These are phyloP conservation scores for Leccinum brunneo-olivaceum DNA, from an alignment of 1,284 basidiomycete species.

Conservation along the genomic window DNA sequence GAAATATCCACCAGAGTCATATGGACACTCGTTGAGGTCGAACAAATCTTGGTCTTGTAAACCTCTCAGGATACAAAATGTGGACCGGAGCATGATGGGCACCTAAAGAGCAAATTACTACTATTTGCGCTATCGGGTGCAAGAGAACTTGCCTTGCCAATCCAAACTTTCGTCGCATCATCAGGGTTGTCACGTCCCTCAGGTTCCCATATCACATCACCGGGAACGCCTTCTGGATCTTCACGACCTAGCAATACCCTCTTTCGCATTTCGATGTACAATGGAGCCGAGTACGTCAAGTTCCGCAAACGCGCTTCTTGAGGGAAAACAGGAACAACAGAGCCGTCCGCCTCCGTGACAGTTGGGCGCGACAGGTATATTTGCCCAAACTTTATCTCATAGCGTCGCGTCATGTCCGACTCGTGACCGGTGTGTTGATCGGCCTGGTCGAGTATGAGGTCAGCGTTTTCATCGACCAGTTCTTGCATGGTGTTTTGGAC, in stretches of 20 bases:
- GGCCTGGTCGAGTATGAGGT: conserved; percentile 92
- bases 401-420: conserved; percentile 80
- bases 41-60: conserved; percentile 79
- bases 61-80: conserved; percentile 87
- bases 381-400: conserved; percentile 97
- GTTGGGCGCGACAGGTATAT: conserved; percentile 95
- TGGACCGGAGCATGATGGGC: conserved; percentile 95
- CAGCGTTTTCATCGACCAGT: conserved; percentile 92
- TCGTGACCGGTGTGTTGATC: conserved; percentile 90
- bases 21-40: conserved; percentile 94
- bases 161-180: conserved; percentile 85
- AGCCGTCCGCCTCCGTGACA: conserved; percentile 93
- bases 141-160: conserved; percentile 73
- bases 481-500: conserved; percentile 99
- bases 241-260: conserved; percentile 75
- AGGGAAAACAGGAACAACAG: conserved; percentile 91
- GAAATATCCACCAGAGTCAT: conserved; percentile 98
- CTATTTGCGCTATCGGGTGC: conserved; percentile 1
- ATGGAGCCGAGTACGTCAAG: conserved; percentile 90
- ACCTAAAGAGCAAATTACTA: conserved; percentile 48
- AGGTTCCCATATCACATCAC: conserved; percentile 78
- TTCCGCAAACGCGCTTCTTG: conserved; percentile 95
- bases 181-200: conserved; percentile 61
- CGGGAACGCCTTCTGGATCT: conserved; percentile 75
- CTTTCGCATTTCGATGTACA: conserved; percentile 96